phyloP scores from a whole-genome alignment of 331 rosid genomes.

The Prunus yedoensis region DNA sequence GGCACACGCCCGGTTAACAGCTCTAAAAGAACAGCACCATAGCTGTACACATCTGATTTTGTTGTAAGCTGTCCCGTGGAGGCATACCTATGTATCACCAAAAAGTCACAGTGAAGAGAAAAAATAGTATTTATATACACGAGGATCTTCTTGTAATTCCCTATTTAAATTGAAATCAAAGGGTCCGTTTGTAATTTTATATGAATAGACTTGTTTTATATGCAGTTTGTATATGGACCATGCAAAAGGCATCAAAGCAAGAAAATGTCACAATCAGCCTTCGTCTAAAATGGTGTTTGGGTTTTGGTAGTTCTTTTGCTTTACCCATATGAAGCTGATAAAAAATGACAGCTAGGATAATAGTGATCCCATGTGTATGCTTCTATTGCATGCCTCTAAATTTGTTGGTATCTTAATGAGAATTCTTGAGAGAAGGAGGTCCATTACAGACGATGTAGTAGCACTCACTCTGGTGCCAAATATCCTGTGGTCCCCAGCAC shows the following conservation, averaged over 20 bases:
- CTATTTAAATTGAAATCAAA: too few relatives aligned
- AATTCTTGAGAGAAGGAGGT: conserved; percentile 3
- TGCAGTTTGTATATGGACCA: too few relatives aligned
- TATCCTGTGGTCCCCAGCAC: conserved; percentile 95
- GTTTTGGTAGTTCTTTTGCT: not conserved
- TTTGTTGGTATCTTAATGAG: conserved; percentile 19
- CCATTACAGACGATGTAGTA: conserved; percentile 16
- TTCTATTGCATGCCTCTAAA: conserved; percentile 7
- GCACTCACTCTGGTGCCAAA: conserved; percentile 96
- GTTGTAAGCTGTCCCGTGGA: conserved; percentile 88
- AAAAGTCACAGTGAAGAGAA: not conserved
- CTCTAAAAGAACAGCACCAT: conserved; percentile 90
- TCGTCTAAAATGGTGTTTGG: not conserved
- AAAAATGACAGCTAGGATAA: conserved; percentile 14
- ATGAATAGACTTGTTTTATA: too few relatives aligned
- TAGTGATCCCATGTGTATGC: conserved; percentile 43
- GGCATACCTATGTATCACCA: conserved; percentile 59
- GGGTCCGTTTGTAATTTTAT: too few relatives aligned
- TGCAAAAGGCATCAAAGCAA: too few relatives aligned
- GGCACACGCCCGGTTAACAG: conserved; percentile 94
- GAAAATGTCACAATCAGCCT: too few relatives aligned
- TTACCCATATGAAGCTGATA: conserved; percentile 9
- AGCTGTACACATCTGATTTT: conserved; percentile 89
- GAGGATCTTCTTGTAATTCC: not conserved
- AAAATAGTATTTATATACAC: not conserved